Conservation (phyloP, 495 filamentous ascomycete species). For the Daldinia childiae region DNA sequence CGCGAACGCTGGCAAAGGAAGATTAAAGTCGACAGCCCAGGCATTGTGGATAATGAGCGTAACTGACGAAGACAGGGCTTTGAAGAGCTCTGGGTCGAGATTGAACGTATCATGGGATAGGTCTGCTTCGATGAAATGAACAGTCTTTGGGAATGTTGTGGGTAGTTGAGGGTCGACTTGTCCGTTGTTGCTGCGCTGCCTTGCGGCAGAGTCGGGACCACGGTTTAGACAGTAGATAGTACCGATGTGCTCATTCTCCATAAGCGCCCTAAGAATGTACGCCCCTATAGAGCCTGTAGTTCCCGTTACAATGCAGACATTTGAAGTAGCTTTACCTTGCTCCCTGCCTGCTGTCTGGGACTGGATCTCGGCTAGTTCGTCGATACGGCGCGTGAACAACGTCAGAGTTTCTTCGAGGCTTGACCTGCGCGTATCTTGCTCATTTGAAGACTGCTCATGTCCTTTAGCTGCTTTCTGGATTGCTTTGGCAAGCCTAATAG, state of each 20-base stretch:
- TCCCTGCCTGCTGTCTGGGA: not conserved
- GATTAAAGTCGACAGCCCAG: constrained; percentile 71
- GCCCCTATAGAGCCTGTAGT: not conserved
- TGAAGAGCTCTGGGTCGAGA: constrained; percentile 45
- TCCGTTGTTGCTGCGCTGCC: not conserved
- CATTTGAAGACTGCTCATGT: not conserved
- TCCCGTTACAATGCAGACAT: not conserved
- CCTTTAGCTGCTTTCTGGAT: not conserved
- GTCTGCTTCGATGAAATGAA: constrained; percentile 61
- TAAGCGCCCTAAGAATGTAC: not conserved
- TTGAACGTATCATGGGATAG: constrained; percentile 55
- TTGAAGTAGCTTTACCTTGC: not conserved
- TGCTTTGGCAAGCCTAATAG: not conserved
- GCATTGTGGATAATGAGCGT: constrained; percentile 63
- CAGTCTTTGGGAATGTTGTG: constrained; percentile 2
- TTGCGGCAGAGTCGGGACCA: not conserved
- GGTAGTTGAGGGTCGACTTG: not conserved
- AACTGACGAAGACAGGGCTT: constrained; percentile 33
- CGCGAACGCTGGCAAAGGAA: constrained; percentile 59
- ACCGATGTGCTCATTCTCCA: not conserved
- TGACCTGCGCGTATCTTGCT: not conserved
- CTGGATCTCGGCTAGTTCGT: not conserved
- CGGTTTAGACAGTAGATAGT: constrained; percentile 12
- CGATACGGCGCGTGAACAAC: not conserved
- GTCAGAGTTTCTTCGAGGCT: not conserved